These are phyloP conservation scores for Botrytis aclada DNA, from an alignment of 2,329 filamentous ascomycete genomes.

Conservation along the genomic window DNA sequence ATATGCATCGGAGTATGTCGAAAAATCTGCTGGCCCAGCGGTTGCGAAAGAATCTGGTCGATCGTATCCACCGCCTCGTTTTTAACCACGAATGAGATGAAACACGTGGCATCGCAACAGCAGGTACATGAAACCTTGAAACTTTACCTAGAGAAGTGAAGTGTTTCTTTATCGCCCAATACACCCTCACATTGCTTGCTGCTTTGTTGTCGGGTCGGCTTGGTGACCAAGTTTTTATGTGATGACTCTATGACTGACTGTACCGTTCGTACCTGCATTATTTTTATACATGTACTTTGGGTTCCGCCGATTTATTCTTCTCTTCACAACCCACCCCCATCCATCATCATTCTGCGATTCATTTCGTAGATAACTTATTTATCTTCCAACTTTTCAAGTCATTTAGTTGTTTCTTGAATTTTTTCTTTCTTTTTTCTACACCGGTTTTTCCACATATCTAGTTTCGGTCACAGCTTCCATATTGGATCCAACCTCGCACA, in stretches of 20 bases:
- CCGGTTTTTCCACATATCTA: not conserved
- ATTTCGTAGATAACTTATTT: not conserved
- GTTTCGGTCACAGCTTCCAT: not conserved
- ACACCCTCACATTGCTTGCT: not conserved
- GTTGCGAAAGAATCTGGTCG: slow-evolving; percentile 16
- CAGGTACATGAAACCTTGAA: slow-evolving; percentile 6
- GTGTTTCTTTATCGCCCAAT: slow-evolving; percentile 21
- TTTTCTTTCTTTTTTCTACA: not conserved
- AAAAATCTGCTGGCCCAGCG: slow-evolving; percentile 7
- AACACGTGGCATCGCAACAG: slow-evolving; percentile 19
- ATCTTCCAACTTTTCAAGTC: slow-evolving; percentile 8
- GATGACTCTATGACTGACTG: not conserved
- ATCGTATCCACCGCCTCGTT: slow-evolving; percentile 19
- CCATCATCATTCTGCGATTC: slow-evolving; percentile 8
- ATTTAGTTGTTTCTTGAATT: slow-evolving; percentile 16
- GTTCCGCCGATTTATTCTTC: not conserved
- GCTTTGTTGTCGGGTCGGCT: slow-evolving; percentile 16
- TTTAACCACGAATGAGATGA: slow-evolving; percentile 16
- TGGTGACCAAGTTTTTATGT: slow-evolving; percentile 2
- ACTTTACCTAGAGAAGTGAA: slow-evolving; percentile 10
- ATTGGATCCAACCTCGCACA: not conserved
- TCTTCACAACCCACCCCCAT: slow-evolving; percentile 6
- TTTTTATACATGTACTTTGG: slow-evolving; percentile 16
- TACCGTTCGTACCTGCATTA: slow-evolving; percentile 16
- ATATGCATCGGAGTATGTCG: slow-evolving; percentile 1